These are phyloP conservation scores for Tetrapisispora taiwanensis DNA, from an alignment of 805 yeast genomes.

Conservation along the genomic window DNA sequence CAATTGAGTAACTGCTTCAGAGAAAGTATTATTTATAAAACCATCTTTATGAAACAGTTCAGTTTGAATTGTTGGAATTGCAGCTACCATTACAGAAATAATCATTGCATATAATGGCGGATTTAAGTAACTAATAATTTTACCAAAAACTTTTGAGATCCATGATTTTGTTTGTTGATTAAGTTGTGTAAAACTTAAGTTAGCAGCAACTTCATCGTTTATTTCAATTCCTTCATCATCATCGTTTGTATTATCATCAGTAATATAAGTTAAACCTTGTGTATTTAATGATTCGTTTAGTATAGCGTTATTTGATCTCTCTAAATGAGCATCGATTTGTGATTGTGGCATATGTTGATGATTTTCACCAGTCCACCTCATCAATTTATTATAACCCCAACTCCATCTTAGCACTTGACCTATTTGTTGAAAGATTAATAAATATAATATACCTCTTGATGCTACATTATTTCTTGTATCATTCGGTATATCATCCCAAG, in stretches of 20 bases:
- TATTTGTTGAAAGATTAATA: conserved; percentile 69
- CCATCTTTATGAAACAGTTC: conserved; percentile 49
- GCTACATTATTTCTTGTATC: conserved; percentile 65
- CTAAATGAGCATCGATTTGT: conserved; percentile 11
- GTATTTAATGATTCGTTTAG: not conserved
- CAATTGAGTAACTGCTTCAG: conserved; percentile 52
- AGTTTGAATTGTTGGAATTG: conserved; percentile 47
- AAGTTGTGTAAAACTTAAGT: not conserved
- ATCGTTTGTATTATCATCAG: not conserved
- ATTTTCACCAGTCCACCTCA: conserved; percentile 37
- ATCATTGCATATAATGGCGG: conserved; percentile 81
- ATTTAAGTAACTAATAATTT: conserved; percentile 39
- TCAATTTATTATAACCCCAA: conserved; percentile 70
- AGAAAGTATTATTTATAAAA: conserved; percentile 54
- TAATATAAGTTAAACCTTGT: not conserved
- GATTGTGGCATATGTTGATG: conserved; percentile 25
- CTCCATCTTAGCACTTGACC: conserved; percentile 81
- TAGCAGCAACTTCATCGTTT: not conserved
- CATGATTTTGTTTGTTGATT: not conserved
- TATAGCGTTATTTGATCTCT: conserved; percentile 1
- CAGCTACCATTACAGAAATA: conserved; percentile 57
- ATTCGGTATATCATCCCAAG: conserved; percentile 63
- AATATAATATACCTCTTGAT: conserved; percentile 64
- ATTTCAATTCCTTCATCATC: not conserved
- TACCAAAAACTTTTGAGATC: not conserved